Conservation (phyloP, 768 basidiomycete species). For the Russula vinacea region DNA sequence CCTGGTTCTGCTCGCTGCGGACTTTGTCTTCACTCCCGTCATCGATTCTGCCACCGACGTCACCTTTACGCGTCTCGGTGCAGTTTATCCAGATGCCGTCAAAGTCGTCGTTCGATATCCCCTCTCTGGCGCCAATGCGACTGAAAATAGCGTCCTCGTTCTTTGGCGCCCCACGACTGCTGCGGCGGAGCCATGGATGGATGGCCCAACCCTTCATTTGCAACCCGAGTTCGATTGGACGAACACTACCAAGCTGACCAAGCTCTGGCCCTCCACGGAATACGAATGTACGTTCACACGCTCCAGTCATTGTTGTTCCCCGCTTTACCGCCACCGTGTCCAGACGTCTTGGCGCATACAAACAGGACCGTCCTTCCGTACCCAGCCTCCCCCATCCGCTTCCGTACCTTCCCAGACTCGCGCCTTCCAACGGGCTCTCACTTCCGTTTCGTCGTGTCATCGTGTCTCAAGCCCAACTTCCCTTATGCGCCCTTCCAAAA, state of each 20-base stretch:
- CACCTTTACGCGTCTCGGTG: slow-evolving; percentile 66
- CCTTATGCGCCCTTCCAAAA: slow-evolving; percentile 60
- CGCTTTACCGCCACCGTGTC: neutral
- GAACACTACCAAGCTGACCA: slow-evolving; percentile 48
- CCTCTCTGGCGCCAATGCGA: slow-evolving; percentile 32
- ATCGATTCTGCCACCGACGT: slow-evolving; percentile 54
- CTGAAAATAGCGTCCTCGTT: slow-evolving; percentile 38
- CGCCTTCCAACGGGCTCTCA: slow-evolving; percentile 49
- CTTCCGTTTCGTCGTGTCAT: slow-evolving; percentile 68
- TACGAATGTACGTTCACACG: slow-evolving; percentile 61
- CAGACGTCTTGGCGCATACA: slow-evolving; percentile 44
- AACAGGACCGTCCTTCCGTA: slow-evolving; percentile 51
- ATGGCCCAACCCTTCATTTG: slow-evolving; percentile 51
- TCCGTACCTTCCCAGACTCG: slow-evolving; percentile 75
- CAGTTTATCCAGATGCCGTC: slow-evolving; percentile 58
- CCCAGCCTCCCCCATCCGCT: slow-evolving; percentile 50
- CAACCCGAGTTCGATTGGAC: slow-evolving; percentile 55
- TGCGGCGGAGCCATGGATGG: slow-evolving; percentile 46
- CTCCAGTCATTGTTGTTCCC: slow-evolving; percentile 4
- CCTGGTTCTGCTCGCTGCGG: slow-evolving; percentile 40
- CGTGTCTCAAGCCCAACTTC: slow-evolving; percentile 68
- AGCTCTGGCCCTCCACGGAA: slow-evolving; percentile 64
- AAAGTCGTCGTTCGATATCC: slow-evolving; percentile 67
- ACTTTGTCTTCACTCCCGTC: slow-evolving; percentile 55
- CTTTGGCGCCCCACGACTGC: slow-evolving; percentile 44